phyloP scores from a whole-genome alignment of 495 filamentous ascomycete genomes.

The Penicillium egyptiacum region DNA sequence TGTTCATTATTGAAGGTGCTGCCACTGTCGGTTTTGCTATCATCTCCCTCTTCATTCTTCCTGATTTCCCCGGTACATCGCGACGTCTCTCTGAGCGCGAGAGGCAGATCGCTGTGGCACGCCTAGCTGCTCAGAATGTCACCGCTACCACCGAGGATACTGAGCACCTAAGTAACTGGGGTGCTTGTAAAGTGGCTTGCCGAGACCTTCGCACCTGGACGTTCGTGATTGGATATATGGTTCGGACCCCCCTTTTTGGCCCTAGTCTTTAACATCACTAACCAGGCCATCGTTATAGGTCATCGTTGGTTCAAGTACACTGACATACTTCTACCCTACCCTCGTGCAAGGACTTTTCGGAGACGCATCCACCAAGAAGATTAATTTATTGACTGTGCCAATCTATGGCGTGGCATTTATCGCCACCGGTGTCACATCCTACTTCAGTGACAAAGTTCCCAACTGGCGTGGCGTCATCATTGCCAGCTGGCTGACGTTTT shows the following conservation, averaged over 20 bases:
- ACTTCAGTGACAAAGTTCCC: conserved; percentile 37
- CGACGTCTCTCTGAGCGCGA: conserved; percentile 26
- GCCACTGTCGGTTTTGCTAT: conserved; percentile 43
- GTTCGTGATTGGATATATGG: conserved; percentile 37
- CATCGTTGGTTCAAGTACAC: conserved; percentile 43
- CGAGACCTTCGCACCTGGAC: conserved; percentile 29
- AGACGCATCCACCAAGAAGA: conserved; percentile 39
- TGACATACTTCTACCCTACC: conserved; percentile 56
- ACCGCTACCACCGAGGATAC: conserved; percentile 22
- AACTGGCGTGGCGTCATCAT: conserved; percentile 30
- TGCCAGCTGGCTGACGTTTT: conserved; percentile 39
- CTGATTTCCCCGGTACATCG: conserved; percentile 33
- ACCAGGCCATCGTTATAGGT: conserved; percentile 9
- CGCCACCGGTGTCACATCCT: conserved; percentile 34
- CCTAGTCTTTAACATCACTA: background rate
- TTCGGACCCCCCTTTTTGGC: background rate
- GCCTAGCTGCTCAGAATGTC: conserved; percentile 21
- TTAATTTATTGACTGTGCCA: conserved; percentile 37
- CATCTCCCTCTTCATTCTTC: conserved; percentile 31
- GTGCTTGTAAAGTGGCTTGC: conserved; percentile 14
- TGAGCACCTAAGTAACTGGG: conserved; percentile 13
- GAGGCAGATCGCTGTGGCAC: conserved; percentile 24
- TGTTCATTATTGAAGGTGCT: conserved; percentile 70
- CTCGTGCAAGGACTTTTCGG: conserved; percentile 47
- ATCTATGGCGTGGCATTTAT: conserved; percentile 49